These are phyloP conservation scores for Obelidium mucronatum DNA, from an alignment of 192 early-diverging fungal species.

Conservation along the genomic window DNA sequence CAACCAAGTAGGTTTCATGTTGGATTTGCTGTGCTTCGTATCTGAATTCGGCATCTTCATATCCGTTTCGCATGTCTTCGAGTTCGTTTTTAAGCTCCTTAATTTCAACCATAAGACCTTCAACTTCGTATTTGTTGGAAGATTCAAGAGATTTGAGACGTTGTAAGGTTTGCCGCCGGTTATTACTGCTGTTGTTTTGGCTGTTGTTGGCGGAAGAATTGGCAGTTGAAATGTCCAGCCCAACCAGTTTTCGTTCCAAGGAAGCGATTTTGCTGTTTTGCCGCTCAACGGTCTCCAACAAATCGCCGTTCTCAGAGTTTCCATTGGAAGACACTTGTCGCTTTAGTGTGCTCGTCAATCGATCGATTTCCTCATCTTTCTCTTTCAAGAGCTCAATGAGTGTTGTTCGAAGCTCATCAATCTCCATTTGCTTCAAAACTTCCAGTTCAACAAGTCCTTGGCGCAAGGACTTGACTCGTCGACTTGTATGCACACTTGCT, in stretches of 20 bases:
- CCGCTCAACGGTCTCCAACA: neutral
- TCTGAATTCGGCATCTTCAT: conserved; percentile 24
- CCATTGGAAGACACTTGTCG: neutral
- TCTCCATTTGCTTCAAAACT: conserved; percentile 4
- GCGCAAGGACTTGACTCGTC: neutral
- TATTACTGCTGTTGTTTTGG: neutral
- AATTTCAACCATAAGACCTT: neutral
- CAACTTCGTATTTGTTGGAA: conserved; percentile 6
- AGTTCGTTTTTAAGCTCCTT: neutral
- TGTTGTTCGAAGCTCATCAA: conserved; percentile 1
- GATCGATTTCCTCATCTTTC: neutral
- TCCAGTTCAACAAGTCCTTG: conserved; percentile 11
- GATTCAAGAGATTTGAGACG: conserved; percentile 9
- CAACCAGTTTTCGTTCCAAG: neutral
- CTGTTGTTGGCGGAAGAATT: neutral
- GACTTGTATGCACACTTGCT: neutral
- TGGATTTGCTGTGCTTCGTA: neutral
- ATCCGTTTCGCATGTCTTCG: conserved; percentile 1
- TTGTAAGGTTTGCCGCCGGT: neutral
- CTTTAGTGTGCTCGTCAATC: neutral
- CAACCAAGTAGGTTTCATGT: neutral
- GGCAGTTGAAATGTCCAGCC: neutral
- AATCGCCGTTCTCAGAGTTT: neutral
- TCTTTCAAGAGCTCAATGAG: neutral
- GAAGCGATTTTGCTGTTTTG: neutral